Evolutionary conservation across 1,139 yeast genomes (phyloP), one percentile per base, ranked within the genome.

Genomic region (Ogataea hybrid): DNA sequence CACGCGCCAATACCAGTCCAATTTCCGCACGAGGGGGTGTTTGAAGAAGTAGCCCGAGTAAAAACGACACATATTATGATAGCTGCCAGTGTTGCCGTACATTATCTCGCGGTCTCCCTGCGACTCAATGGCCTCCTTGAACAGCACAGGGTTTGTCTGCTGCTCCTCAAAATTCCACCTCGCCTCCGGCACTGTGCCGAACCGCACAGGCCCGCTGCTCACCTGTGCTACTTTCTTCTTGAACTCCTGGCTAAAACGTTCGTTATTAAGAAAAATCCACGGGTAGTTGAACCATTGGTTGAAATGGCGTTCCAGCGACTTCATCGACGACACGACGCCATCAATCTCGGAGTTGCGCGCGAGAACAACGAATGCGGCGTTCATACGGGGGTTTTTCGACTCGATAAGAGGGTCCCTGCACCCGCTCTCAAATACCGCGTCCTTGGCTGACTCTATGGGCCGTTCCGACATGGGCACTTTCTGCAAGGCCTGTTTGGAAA

Each of bases 1-100:
- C 8, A 90, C 88, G 42, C 97, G 71, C 96, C 96, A 89, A 65
- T 88, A 89, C 94, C 95, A 89, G 47, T 87, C 88, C 47, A 79
- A 73, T 43, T 77, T 71, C 42, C 61, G 69, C 37, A 90, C 80
- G 48, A 84, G 61, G 3, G 83, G 84, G 61, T 83, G 95, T 49
- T 79, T 75, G 67, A 78, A 86, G 59, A 89, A 89, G 48, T 74
- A 71, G 1, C 95, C 95, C 0, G 90, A 77, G 58, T 85, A 84
- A 60, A 81, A 85, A 6, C 94, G 73, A 43, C 83, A 77, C 83
- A 77, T 77, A 48, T 74, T 72, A 56, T 78, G 84, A 59, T 90
- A 90, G 6, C 90, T 77, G 37, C 75, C 81, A 68, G 81, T 65
- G 46, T 79, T 81, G 0, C 96, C 97, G 59, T 90, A 89, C 74